Base-by-base conservation (phyloP, 805 yeast species). In the Candida ortonii region DNA sequence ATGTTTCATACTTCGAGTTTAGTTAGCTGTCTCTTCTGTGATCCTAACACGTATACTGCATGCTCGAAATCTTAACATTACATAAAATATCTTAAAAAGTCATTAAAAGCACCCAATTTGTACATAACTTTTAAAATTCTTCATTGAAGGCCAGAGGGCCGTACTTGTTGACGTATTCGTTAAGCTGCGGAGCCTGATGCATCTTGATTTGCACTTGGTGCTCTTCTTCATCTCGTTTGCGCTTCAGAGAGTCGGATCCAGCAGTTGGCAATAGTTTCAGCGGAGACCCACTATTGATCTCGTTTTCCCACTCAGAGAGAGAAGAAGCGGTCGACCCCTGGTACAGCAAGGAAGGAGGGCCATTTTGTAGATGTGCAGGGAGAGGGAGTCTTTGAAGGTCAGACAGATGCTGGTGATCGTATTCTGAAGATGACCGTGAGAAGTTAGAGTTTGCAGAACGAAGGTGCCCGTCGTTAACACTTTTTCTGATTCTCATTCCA, bases 401-500 rank as follows among this genome's bases (percentile, higher is more conserved):
- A 31, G 32, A 28, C 12, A 34, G 33, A 16, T 49, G 53, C 23
- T 51, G 50, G 20, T 33, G 38, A 25, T 51, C 44, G 19, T 25
- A 44, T 10, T 45, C 45, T 1, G 39, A 36, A 22, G 18, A 8
- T 12, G 30, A 5, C 14, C 39, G 36, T 11, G 40, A 32, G 13
- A 25, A 34, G 43, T 22, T 14, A 12, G 23, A 15, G 14, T 4
- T 8, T 9, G 25, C 13, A 5, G 30, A 16, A 5, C 25, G 25
- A 33, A 41, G 40, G 47, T 80, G 79, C 1, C 88, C 88, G 27
- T 78, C 78, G 21, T 73, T 66, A 3, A 82, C 76, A 2, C 82
- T 68, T 46, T 80, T 78, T 50, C 90, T 70, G 39, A 83, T 75
- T 43, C 86, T 68, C 86, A 80, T 81, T 0, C 87, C 88, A 5